A percentile compares a stretch with the other conserved stretches of the same genome.
phyloP scores from a whole-genome alignment of 257 asterid species.

The Rhazya stricta region DNA sequence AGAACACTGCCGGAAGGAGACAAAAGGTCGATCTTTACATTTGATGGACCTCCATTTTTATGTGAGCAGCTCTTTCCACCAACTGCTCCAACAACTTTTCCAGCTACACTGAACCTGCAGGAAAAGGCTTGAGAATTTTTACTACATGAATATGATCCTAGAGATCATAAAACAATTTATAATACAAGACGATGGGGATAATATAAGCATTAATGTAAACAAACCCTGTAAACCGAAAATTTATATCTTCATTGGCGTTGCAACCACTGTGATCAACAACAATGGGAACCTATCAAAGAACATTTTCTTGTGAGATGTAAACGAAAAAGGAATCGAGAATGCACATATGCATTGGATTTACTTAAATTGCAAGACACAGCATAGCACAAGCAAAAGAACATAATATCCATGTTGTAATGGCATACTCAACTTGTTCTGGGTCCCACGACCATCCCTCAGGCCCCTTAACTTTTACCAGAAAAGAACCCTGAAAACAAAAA shows the following conservation, averaged over 20 bases:
- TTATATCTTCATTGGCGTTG: conserved; percentile 85
- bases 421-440: conserved; percentile 85
- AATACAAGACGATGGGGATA: not conserved
- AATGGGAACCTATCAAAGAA: conserved; percentile 62
- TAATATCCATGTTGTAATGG: conserved; percentile 18
- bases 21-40: conserved; percentile 69
- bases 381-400: conserved; percentile 11
- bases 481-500: conserved; percentile 69
- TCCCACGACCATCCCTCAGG: conserved; percentile 94
- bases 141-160: conserved; percentile 15
- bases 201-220: conserved; percentile 15
- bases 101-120: conserved; percentile 70
- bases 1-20: conserved; percentile 64
- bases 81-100: conserved; percentile 77
- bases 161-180: not conserved
- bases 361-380: conserved; percentile 10
- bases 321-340: conserved; percentile 14
- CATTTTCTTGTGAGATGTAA: conserved; percentile 22
- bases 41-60: conserved; percentile 75
- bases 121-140: conserved; percentile 26
- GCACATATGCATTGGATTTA: conserved; percentile 7
- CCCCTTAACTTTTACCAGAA: conserved; percentile 80
- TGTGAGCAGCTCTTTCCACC: conserved; percentile 70
- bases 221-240: conserved; percentile 89
- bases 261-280: conserved; percentile 81